phyloP scores from a whole-genome alignment of 2,329 filamentous ascomycete genomes.

The Grosmannia clavigera region DNA sequence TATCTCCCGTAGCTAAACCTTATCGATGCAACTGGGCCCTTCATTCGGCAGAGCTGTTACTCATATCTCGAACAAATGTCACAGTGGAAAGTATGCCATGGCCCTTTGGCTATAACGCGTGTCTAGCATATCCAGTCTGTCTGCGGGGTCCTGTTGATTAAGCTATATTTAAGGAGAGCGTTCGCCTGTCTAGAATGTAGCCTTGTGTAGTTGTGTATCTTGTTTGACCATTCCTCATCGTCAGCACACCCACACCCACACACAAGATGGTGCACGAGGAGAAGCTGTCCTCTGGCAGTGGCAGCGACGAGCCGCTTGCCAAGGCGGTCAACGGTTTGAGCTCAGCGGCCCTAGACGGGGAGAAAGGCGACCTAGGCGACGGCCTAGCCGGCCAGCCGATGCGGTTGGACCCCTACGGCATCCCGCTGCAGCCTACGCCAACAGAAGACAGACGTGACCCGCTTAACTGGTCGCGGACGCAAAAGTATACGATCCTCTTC shows the following conservation, averaged over 20 bases:
- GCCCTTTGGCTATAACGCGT: too few species aligned
- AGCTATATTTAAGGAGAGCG: not conserved
- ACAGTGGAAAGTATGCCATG: not conserved
- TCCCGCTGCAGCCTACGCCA: constrained; percentile 1
- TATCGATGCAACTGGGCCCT: not conserved
- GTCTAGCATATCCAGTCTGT: too few species aligned
- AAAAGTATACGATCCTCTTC: not conserved
- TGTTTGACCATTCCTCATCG: not conserved
- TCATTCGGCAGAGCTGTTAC: not conserved
- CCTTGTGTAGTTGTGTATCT: not conserved
- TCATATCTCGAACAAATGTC: not conserved
- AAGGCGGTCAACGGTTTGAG: not conserved
- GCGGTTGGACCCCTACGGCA: constrained; percentile 4
- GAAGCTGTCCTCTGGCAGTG: not conserved
- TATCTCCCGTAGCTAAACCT: not conserved
- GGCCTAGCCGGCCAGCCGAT: not conserved
- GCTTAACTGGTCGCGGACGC: constrained; percentile 1
- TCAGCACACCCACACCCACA: not conserved
- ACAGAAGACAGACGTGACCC: constrained; percentile 2
- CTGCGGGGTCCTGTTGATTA: too few species aligned
- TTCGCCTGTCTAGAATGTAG: not conserved
- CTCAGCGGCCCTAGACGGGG: not conserved
- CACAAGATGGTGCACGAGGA: not conserved
- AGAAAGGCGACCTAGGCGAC: not conserved
- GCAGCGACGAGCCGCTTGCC: not conserved